Conservation (phyloP, 768 basidiomycete species). For the Chalciporus chontae region DNA sequence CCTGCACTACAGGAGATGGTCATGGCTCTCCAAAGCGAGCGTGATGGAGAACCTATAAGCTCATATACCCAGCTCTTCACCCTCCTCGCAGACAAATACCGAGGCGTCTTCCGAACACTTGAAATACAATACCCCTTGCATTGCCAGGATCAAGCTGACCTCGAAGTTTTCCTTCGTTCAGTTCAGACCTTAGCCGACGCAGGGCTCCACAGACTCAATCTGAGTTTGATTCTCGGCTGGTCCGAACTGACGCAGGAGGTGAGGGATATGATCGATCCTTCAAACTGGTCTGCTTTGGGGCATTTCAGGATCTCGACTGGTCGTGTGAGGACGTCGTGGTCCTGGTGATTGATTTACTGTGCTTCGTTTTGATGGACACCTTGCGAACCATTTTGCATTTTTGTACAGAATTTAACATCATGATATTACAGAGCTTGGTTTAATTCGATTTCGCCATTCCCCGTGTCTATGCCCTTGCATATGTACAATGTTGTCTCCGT, state of each 20-base stretch:
- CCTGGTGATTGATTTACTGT: conserved; percentile 9
- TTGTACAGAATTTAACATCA: neutral
- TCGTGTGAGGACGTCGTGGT: conserved; percentile 10
- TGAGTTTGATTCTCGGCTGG: conserved; percentile 18
- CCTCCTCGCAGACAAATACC: conserved; percentile 23
- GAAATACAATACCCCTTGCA: conserved; percentile 17
- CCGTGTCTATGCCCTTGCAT: neutral
- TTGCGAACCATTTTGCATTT: neutral
- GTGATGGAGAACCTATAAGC: conserved; percentile 3
- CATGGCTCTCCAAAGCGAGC: conserved; percentile 17
- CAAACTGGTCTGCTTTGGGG: conserved; percentile 13
- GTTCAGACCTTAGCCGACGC: conserved; percentile 14
- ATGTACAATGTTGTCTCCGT: neutral
- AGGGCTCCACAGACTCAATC: conserved; percentile 9
- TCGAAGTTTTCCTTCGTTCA: conserved; percentile 15
- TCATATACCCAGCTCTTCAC: conserved; percentile 17
- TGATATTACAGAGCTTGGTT: neutral
- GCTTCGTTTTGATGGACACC: neutral
- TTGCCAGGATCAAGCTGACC: conserved; percentile 13
- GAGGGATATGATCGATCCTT: conserved; percentile 20
- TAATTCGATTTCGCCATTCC: neutral
- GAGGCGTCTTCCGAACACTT: conserved; percentile 16
- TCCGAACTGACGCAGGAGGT: conserved; percentile 16
- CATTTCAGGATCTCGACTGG: conserved; percentile 14
- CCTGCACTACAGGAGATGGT: conserved; percentile 14